These are phyloP conservation scores for Stephania japonica DNA, from an alignment of 164 flowering plant genomes.

Conservation along the genomic window DNA sequence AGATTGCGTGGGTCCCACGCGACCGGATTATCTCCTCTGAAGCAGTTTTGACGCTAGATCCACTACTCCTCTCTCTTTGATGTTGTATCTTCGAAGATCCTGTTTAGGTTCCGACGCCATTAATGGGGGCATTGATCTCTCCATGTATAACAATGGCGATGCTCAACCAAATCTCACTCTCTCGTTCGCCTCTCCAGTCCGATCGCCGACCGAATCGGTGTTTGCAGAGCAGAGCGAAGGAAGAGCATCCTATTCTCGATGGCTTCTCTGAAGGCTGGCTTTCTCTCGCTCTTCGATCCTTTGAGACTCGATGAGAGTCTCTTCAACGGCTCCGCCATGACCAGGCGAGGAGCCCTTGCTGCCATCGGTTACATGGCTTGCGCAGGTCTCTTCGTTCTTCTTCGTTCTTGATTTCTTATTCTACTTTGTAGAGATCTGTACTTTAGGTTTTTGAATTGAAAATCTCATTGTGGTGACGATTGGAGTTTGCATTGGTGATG, in stretches of 20 bases:
- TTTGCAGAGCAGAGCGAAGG: neutral
- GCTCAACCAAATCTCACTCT: neutral
- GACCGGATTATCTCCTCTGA: neutral
- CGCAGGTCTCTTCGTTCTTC: slow-evolving; percentile 45
- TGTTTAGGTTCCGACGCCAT: neutral
- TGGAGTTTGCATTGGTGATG: too few species aligned
- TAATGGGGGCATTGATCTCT: neutral
- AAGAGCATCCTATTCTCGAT: neutral
- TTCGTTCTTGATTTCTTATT: neutral
- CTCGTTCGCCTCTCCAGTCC: neutral
- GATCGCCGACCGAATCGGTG: neutral
- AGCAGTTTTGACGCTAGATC: neutral
- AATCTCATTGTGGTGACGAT: neutral
- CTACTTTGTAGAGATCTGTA: neutral
- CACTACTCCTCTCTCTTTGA: neutral
- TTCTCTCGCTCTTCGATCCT: slow-evolving; percentile 54
- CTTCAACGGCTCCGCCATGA: slow-evolving; percentile 75
- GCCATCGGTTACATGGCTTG: slow-evolving; percentile 86
- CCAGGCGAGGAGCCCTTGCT: slow-evolving; percentile 73
- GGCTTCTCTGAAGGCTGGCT: slow-evolving; percentile 22
- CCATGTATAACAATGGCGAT: neutral
- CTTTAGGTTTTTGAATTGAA: neutral
- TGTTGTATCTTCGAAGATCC: neutral
- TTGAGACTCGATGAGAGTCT: slow-evolving; percentile 43
- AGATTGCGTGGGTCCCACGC: neutral